These are phyloP conservation scores for Diaporthe amygdali DNA, from an alignment of 2,329 filamentous ascomycete species.

Conservation along the genomic window DNA sequence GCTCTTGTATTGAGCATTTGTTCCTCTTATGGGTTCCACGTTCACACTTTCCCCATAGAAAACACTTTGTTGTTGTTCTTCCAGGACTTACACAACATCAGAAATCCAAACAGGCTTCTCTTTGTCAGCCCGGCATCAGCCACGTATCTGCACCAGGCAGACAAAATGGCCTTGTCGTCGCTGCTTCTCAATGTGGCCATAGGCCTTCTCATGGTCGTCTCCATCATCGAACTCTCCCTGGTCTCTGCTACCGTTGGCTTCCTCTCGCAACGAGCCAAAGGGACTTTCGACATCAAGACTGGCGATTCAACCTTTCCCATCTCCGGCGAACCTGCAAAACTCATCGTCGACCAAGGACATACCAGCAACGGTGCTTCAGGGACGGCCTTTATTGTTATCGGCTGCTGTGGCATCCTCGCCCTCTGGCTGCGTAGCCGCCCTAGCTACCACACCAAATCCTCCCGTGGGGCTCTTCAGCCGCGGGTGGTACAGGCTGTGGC, in stretches of 20 bases:
- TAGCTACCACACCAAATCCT: conserved; percentile 28
- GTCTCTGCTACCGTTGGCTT: conserved; percentile 44
- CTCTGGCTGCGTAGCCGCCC: conserved; percentile 35
- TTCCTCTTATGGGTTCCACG: background rate
- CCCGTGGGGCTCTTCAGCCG: conserved; percentile 11
- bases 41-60: background rate
- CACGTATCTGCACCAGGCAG: background rate
- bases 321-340: conserved; percentile 34
- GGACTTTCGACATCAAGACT: conserved; percentile 33
- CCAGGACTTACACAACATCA: background rate
- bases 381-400: conserved; percentile 41
- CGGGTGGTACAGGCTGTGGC: conserved; percentile 41
- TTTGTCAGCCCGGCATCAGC: background rate
- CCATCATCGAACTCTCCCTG: conserved; percentile 44
- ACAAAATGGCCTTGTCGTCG: conserved; percentile 22
- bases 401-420: conserved; percentile 37
- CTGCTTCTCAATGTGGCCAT: conserved; percentile 32
- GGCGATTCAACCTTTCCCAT: conserved; percentile 32
- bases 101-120: background rate
- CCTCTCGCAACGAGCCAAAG: conserved; percentile 38
- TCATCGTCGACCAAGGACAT: conserved; percentile 46
- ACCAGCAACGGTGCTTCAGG: conserved; percentile 47
- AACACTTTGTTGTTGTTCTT: background rate
- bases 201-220: conserved; percentile 40
- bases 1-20: background rate